Percentiles rank a stretch among this genome's conserved stretches.
Evolutionary conservation across 1,284 basidiomycete genomes (phyloP).

Genomic region (Pseudomicrostroma phylloplanum): DNA sequence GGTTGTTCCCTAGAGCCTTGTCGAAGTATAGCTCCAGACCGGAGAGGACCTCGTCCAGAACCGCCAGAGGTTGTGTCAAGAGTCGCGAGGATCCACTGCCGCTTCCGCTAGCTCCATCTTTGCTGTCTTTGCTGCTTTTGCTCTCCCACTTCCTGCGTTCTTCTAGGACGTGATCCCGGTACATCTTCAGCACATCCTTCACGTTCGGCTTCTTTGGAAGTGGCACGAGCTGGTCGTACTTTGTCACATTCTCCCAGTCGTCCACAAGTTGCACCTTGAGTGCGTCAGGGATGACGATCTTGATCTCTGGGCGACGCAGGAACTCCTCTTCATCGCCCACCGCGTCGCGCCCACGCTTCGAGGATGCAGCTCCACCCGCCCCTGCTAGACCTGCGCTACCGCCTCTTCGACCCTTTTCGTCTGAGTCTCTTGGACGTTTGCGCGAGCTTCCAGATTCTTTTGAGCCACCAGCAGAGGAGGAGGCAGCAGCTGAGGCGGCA

Average conservation of each 20-base stretch:
- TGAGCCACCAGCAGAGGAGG: neutral
- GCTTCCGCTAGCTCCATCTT: constrained; percentile 4
- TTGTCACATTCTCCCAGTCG: constrained; percentile 96
- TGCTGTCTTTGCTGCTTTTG: constrained; percentile 1
- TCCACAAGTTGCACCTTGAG: constrained; percentile 87
- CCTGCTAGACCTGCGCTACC: constrained; percentile 40
- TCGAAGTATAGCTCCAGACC: constrained; percentile 94
- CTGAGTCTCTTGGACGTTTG: neutral
- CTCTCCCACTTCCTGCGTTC: constrained; percentile 5
- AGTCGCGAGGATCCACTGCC: neutral
- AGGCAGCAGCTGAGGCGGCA: constrained; percentile 26
- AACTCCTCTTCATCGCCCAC: constrained; percentile 55
- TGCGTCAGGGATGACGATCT: constrained; percentile 77
- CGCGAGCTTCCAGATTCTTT: neutral
- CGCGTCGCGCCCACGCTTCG: constrained; percentile 21
- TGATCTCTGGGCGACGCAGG: constrained; percentile 77
- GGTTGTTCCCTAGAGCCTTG: constrained; percentile 75
- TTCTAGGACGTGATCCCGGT: constrained; percentile 50
- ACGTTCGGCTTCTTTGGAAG: constrained; percentile 79
- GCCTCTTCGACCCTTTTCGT: constrained; percentile 32
- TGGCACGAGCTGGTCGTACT: constrained; percentile 76
- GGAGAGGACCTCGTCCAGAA: constrained; percentile 72
- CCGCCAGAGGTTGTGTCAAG: constrained; percentile 55
- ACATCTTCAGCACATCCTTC: constrained; percentile 70
- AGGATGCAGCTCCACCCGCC: constrained; percentile 7